Evolutionary conservation across 306 rosid genomes (phyloP).

Genomic region (Sicyos edulis): DNA sequence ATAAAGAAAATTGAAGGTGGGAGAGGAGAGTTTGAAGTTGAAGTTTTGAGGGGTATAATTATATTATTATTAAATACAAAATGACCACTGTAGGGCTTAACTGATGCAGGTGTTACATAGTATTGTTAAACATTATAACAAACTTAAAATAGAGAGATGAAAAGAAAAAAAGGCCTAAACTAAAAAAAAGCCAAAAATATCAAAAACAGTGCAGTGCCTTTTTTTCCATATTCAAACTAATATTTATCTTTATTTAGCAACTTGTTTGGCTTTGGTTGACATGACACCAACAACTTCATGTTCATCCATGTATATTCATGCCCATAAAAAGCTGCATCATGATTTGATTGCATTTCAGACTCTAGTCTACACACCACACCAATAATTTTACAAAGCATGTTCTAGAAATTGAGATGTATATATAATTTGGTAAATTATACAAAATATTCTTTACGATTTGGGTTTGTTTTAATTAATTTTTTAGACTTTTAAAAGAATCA

Average conservation of each 20-base stretch:
- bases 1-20: not conserved
- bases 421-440: no score
- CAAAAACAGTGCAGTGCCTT: not conserved
- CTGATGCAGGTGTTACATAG: conserved; percentile 11
- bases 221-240: not conserved
- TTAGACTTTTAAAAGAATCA: no score
- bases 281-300: conserved; percentile 14
- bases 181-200: conserved; percentile 4
- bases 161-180: no score
- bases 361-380: not conserved
- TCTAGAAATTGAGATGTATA: not conserved
- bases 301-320: not conserved
- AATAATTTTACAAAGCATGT: not conserved
- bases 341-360: conserved; percentile 15
- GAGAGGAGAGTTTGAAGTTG: not conserved
- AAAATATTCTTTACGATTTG: no score
- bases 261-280: conserved; percentile 5
- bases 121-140: not conserved
- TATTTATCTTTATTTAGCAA: conserved; percentile 18
- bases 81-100: not conserved
- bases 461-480: no score
- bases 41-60: not conserved
- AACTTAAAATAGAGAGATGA: no score
- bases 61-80: not conserved
- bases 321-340: conserved; percentile 16